Evolutionary conservation across 345 rosid genomes (phyloP).

Genomic region (Mercurialis annua): DNA sequence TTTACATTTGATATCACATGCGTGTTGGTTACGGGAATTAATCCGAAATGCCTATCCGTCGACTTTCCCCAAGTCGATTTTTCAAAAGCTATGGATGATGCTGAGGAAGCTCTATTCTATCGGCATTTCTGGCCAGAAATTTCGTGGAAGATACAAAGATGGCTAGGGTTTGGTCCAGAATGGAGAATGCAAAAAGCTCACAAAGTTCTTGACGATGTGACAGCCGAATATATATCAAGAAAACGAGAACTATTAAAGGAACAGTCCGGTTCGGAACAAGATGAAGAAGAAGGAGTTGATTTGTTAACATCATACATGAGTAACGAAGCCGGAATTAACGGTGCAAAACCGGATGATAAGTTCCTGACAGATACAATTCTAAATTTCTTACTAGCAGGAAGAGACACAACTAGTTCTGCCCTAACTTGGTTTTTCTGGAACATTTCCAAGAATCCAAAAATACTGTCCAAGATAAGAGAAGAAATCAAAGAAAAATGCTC

Average conservation of each 20-base stretch:
- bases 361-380: constrained; percentile 19
- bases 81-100: constrained; percentile 18
- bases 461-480: constrained; percentile 9
- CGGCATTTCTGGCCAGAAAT: constrained; percentile 10
- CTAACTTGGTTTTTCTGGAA: constrained; percentile 25
- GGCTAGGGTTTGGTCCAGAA: constrained; percentile 19
- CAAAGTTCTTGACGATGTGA: background rate
- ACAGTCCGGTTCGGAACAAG: background rate
- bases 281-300: background rate
- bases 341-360: constrained; percentile 15
- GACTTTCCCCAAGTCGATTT: constrained; percentile 6
- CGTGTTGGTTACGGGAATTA: background rate
- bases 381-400: constrained; percentile 19
- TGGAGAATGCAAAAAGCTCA: constrained; percentile 6
- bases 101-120: constrained; percentile 15
- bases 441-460: constrained; percentile 14
- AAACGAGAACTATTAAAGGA: constrained; percentile 4
- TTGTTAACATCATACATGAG: constrained; percentile 16
- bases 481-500: constrained; percentile 2
- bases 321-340: background rate
- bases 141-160: constrained; percentile 16
- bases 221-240: background rate
- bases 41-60: constrained; percentile 15
- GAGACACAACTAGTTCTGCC: constrained; percentile 23
- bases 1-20: constrained; percentile 23